Percentiles rank a stretch among this genome's conserved stretches.
Evolutionary conservation across 1,284 basidiomycete genomes (phyloP).

Genomic region (Cryptococcus sp.): DNA sequence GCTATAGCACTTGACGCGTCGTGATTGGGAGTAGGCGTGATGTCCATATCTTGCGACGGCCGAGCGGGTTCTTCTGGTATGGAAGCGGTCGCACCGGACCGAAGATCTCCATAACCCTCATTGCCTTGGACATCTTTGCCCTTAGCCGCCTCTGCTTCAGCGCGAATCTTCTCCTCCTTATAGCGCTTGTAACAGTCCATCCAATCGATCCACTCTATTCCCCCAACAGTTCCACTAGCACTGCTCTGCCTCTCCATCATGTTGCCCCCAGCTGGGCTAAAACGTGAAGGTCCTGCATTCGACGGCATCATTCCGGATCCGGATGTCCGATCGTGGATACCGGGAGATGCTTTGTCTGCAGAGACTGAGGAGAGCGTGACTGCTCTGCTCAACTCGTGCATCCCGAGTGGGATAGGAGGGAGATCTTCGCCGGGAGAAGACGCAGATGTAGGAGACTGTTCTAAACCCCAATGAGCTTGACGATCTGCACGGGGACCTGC

Average conservation of each 20-base stretch:
- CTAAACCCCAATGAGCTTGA: constrained; percentile 28
- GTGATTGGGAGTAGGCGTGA: constrained; percentile 17
- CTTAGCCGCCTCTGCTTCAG: constrained; percentile 32
- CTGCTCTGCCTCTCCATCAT: constrained; percentile 40
- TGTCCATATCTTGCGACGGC: constrained; percentile 8
- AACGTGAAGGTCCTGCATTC: constrained; percentile 22
- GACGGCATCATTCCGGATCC: constrained; percentile 10
- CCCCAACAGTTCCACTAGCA: constrained; percentile 44
- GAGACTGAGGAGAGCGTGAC: background rate
- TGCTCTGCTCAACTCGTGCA: constrained; percentile 13
- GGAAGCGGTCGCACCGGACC: constrained; percentile 4
- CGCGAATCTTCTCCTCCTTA: constrained; percentile 59
- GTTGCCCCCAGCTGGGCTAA: constrained; percentile 12
- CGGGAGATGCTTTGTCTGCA: background rate
- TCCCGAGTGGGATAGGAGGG: constrained; percentile 21
- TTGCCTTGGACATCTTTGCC: constrained; percentile 1
- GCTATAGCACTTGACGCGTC: constrained; percentile 26
- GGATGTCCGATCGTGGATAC: constrained; percentile 9
- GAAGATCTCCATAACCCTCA: background rate
- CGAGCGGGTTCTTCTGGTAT: constrained; percentile 12
- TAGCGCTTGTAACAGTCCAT: constrained; percentile 60
- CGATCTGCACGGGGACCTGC: constrained; percentile 27
- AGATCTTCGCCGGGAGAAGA: constrained; percentile 33
- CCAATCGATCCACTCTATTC: constrained; percentile 64
- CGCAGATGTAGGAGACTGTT: constrained; percentile 13